A percentile compares a stretch with the other conserved stretches of the same genome.
Conservation (phyloP, 2,329 filamentous ascomycete species). For the Dendryphion nanum region DNA sequence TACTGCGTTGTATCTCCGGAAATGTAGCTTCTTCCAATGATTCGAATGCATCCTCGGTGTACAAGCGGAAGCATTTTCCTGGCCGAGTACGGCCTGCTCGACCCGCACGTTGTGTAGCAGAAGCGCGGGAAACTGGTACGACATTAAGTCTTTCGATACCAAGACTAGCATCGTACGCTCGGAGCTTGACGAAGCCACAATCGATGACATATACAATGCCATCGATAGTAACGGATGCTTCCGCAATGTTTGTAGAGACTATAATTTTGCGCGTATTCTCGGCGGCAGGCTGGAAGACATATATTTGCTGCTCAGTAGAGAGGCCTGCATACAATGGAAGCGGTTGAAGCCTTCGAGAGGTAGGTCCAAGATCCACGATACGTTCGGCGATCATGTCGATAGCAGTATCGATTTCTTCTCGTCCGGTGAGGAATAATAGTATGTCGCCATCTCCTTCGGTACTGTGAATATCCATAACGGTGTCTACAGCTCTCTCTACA, state of each 20-base stretch:
- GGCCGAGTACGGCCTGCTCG: constrained; percentile 84
- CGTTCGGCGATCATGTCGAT: constrained; percentile 78
- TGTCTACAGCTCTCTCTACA: constrained; percentile 75
- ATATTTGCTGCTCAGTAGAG: constrained; percentile 88
- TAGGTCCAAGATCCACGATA: constrained; percentile 60
- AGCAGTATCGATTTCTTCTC: constrained; percentile 85
- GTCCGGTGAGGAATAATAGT: constrained; percentile 84
- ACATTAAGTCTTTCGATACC: constrained; percentile 86
- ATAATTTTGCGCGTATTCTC: constrained; percentile 87
- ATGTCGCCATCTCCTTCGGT: constrained; percentile 83
- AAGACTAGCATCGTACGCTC: constrained; percentile 78
- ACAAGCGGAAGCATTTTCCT: constrained; percentile 92
- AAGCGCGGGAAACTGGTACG: constrained; percentile 82
- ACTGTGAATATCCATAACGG: constrained; percentile 83
- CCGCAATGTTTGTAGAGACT: constrained; percentile 92
- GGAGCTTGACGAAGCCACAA: constrained; percentile 84
- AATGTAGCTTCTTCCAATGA: constrained; percentile 69
- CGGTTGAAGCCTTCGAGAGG: constrained; percentile 61
- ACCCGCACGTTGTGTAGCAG: constrained; percentile 86
- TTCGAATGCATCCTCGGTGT: constrained; percentile 72
- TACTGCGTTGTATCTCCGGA: constrained; percentile 89
- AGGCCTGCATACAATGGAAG: constrained; percentile 88
- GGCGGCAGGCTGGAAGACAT: constrained; percentile 82
- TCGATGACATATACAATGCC: constrained; percentile 91
- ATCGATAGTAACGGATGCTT: constrained; percentile 91